Evolutionary conservation across 495 filamentous ascomycete species (phyloP).

Genomic region (Penicillium robsamsonii): DNA sequence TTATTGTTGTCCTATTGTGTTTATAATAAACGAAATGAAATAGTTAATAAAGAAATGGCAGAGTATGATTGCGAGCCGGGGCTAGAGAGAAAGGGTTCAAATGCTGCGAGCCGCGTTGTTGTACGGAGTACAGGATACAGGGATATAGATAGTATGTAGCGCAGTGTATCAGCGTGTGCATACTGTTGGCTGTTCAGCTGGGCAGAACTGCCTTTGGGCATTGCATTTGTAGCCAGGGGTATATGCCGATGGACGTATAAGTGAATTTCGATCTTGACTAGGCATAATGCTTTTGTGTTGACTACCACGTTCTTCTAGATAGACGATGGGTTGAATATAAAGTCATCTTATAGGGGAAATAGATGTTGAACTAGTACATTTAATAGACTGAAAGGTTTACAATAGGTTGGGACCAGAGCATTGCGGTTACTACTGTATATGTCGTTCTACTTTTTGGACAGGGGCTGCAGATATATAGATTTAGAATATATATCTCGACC

Average conservation of each 20-base stretch:
- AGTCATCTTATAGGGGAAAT: neutral
- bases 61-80: conserved; percentile 1
- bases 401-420: neutral
- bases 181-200: neutral
- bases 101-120: conserved; percentile 1
- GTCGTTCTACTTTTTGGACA: neutral
- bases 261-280: neutral
- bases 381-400: neutral
- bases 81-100: neutral
- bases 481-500: neutral
- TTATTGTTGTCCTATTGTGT: neutral
- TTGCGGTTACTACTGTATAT: neutral
- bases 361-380: neutral
- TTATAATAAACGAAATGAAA: neutral
- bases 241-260: neutral
- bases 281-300: conserved; percentile 2
- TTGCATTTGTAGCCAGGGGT: conserved; percentile 1
- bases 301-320: neutral
- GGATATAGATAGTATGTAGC: neutral
- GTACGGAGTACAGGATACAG: neutral
- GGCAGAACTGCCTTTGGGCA: conserved; percentile 4
- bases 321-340: neutral
- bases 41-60: neutral
- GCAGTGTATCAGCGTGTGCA: neutral
- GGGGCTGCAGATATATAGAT: neutral